A percentile compares a stretch with the other conserved stretches of the same genome.
phyloP scores from a whole-genome alignment of 1,284 basidiomycete genomes.

The Hortiboletus rubellus region DNA sequence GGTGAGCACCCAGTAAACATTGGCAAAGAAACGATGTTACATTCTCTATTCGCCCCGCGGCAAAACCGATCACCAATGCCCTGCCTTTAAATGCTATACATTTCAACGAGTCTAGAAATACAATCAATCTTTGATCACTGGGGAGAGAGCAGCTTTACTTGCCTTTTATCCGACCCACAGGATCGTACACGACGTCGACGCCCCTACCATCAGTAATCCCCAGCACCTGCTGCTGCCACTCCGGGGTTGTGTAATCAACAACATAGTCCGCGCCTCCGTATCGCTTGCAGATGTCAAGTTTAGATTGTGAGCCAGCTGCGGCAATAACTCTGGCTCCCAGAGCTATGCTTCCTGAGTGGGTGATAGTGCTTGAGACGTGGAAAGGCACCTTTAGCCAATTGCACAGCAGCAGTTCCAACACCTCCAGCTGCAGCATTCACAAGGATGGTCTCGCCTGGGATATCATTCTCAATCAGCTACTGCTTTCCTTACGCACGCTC shows the following conservation, averaged over 20 bases:
- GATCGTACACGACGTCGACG: conserved; percentile 88
- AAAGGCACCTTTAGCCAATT: conserved; percentile 76
- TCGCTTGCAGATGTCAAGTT: conserved; percentile 67
- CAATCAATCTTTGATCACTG: not conserved
- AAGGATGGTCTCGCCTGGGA: conserved; percentile 81
- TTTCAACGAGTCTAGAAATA: conserved; percentile 65
- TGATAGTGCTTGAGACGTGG: not conserved
- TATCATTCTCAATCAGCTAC: conserved; percentile 12
- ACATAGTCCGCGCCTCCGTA: conserved; percentile 71
- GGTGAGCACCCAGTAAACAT: not conserved
- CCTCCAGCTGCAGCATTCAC: conserved; percentile 91
- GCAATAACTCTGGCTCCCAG: conserved; percentile 81
- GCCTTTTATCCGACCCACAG: conserved; percentile 80
- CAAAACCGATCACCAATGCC: conserved; percentile 90
- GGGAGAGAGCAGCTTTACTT: conserved; percentile 12
- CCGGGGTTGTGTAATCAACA: conserved; percentile 63
- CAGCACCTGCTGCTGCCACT: conserved; percentile 77
- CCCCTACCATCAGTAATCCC: conserved; percentile 78
- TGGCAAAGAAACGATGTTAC: conserved; percentile 38
- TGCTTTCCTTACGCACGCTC: not conserved
- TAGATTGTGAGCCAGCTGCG: conserved; percentile 68
- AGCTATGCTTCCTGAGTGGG: conserved; percentile 41
- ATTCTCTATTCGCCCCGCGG: conserved; percentile 87
- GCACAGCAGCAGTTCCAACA: conserved; percentile 89
- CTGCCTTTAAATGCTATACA: conserved; percentile 95